Evolutionary conservation across 164 flowering plant genomes (phyloP).

Genomic region (Vitis cinerea): DNA sequence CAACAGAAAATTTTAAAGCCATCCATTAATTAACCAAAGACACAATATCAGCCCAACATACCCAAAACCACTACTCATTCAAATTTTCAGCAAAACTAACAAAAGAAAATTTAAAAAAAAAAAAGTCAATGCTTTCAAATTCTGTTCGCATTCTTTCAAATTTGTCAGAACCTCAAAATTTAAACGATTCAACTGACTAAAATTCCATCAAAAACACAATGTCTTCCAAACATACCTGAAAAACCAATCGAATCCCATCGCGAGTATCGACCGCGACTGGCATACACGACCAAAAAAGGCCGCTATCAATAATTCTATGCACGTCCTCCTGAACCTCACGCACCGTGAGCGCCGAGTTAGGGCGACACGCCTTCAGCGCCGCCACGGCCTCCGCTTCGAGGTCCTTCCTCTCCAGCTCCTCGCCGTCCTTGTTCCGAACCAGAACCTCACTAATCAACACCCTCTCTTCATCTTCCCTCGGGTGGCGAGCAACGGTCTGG

Average conservation of each 20-base stretch:
- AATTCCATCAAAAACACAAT: no score
- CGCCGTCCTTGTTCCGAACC: slow-evolving; percentile 90
- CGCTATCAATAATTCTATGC: slow-evolving; percentile 82
- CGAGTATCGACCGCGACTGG: slow-evolving; percentile 95
- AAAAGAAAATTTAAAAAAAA: no score
- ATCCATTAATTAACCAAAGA: no score
- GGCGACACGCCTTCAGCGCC: slow-evolving; percentile 75
- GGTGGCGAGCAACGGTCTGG: slow-evolving; percentile 20
- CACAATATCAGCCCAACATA: no score
- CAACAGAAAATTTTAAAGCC: no score
- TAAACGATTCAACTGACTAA: no score
- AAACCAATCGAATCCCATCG: slow-evolving; percentile 87
- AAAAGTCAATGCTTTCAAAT: no score
- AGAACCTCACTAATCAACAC: slow-evolving; percentile 93
- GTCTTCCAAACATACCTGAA: slow-evolving; percentile 55
- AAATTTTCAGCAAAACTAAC: no score
- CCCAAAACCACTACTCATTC: no score
- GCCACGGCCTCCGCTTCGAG: slow-evolving; percentile 69
- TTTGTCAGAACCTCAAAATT: no score
- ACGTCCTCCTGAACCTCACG: slow-evolving; percentile 96
- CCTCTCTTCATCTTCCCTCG: slow-evolving; percentile 71
- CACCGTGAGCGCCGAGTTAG: slow-evolving; percentile 85
- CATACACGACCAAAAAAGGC: slow-evolving; percentile 86
- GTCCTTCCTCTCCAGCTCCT: slow-evolving; percentile 92
- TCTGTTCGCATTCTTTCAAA: no score